Evolutionary conservation across 2,329 filamentous ascomycete species (phyloP).

Genomic region (Scorias spongiosa): DNA sequence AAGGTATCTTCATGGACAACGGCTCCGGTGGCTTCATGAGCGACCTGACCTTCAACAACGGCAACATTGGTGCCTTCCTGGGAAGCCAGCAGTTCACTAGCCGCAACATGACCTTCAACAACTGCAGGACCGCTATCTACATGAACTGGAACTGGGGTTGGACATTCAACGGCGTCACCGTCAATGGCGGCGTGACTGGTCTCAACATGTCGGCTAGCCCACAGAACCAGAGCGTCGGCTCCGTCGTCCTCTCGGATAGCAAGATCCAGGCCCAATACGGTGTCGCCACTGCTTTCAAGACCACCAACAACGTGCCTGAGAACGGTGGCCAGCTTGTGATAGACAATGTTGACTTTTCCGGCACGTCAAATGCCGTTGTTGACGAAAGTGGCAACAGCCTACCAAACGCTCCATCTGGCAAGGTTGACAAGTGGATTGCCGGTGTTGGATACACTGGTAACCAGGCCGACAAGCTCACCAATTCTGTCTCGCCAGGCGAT

Average conservation of each 20-base stretch:
- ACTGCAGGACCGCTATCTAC: slow-evolving; percentile 34
- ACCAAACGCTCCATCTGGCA: slow-evolving; percentile 47
- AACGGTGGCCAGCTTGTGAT: slow-evolving; percentile 73
- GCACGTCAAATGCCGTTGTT: slow-evolving; percentile 34
- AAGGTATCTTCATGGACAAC: slow-evolving; percentile 46
- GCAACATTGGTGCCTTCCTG: slow-evolving; percentile 42
- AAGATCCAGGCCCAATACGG: slow-evolving; percentile 60
- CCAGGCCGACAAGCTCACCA: slow-evolving; percentile 35
- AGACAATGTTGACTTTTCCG: slow-evolving; percentile 73
- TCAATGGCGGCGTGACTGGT: slow-evolving; percentile 31
- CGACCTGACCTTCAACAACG: slow-evolving; percentile 46
- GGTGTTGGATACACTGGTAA: slow-evolving; percentile 53
- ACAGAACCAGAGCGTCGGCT: slow-evolving; percentile 59
- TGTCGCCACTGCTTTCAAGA: slow-evolving; percentile 61
- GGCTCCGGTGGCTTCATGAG: slow-evolving; percentile 45
- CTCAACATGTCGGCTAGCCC: slow-evolving; percentile 34
- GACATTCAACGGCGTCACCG: slow-evolving; percentile 30
- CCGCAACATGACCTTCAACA: slow-evolving; percentile 35
- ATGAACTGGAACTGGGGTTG: slow-evolving; percentile 42
- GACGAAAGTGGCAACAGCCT: slow-evolving; percentile 47
- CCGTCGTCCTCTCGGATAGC: slow-evolving; percentile 70
- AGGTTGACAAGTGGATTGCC: slow-evolving; percentile 60
- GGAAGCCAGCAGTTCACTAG: slow-evolving; percentile 50
- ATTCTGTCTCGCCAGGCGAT: slow-evolving; percentile 8
- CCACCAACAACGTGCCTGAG: slow-evolving; percentile 43